Evolutionary conservation across 495 filamentous ascomycete genomes (phyloP), one percentile per base, ranked within the genome.

Genomic region (Filosporella fistucella): DNA sequence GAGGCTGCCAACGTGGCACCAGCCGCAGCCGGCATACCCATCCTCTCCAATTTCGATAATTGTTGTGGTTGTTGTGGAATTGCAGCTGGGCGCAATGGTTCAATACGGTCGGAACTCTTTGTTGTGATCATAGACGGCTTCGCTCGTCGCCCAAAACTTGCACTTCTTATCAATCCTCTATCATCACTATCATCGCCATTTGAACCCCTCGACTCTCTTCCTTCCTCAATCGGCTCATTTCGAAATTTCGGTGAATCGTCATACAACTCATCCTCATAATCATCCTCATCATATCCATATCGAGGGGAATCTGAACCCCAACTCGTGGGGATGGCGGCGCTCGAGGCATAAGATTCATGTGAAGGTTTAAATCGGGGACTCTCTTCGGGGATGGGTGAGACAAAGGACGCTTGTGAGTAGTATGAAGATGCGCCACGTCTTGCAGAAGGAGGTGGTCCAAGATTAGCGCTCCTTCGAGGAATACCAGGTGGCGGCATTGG

Each of bases 341-440:
- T 95, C 6, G 90, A 94, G 7, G 88, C 88, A 58, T 84, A 86
- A 0, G 88, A 91, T 16, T 76, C 78, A 58, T 84, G 77, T 23
- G 52, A 51, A 5, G 46, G 44, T 12, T 78, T 70, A 34, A 77
- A 68, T 25, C 79, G 71, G 1, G 77, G 72, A 41, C 78, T 73
- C 59, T 95, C 90, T 63, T 96, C 91, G 1, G 82, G 86, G 45
- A 96, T 96, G 1, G 91, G 91, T 7, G 91, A 88, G 4, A 96
- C 88, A 46, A 75, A 88, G 1, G 86, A 88, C n/a, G 65, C 58
- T 45, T 75, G 76, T 18, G 87, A 89, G 53, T 88, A 88, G 26
- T 82, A 85, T n/a, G 84, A 80, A 2, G 82, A 79, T 22, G 71
- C 81, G 0, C 84, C 87, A 53, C 85, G 71, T 55, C 86, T 72